A percentile compares a stretch with the other conserved stretches of the same genome.
These are phyloP conservation scores for Omphalea diandra DNA, from an alignment of 441 rosid species.

Conservation along the genomic window DNA sequence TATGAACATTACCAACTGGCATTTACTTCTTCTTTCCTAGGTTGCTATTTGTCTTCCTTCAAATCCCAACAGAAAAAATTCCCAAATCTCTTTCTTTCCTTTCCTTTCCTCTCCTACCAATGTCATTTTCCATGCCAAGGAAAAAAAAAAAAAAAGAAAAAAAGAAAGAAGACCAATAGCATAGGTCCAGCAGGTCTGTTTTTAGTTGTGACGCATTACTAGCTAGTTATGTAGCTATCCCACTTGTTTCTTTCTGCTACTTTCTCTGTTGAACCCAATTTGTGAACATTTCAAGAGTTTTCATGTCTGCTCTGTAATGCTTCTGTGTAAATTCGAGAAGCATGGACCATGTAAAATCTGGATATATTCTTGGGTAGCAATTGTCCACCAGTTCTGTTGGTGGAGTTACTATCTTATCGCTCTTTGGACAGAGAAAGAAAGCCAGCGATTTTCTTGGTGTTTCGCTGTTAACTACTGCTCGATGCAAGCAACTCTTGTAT, in stretches of 20 bases:
- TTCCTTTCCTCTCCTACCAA: not conserved
- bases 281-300: constrained; percentile 73
- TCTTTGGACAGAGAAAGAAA: constrained; percentile 84
- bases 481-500: constrained; percentile 91
- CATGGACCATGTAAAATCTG: constrained; percentile 95
- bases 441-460: constrained; percentile 88
- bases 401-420: constrained; percentile 71
- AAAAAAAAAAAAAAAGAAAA: no score
- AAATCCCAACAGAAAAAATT: not conserved
- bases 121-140: constrained; percentile 23
- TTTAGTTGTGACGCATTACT: constrained; percentile 3
- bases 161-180: constrained; percentile 11
- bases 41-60: constrained; percentile 21
- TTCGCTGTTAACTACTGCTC: constrained; percentile 86
- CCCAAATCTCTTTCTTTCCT: not conserved
- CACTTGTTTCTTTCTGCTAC: not conserved
- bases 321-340: constrained; percentile 90
- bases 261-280: constrained; percentile 61
- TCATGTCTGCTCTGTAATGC: constrained; percentile 97
- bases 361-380: constrained; percentile 52
- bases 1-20: not conserved
- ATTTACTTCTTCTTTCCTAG: not conserved
- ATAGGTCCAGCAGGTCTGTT: constrained; percentile 1
- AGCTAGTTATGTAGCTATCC: no score
- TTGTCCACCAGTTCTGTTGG: constrained; percentile 61